phyloP scores from a whole-genome alignment of 2,329 filamentous ascomycete genomes.

The Penicillium olsonii region DNA sequence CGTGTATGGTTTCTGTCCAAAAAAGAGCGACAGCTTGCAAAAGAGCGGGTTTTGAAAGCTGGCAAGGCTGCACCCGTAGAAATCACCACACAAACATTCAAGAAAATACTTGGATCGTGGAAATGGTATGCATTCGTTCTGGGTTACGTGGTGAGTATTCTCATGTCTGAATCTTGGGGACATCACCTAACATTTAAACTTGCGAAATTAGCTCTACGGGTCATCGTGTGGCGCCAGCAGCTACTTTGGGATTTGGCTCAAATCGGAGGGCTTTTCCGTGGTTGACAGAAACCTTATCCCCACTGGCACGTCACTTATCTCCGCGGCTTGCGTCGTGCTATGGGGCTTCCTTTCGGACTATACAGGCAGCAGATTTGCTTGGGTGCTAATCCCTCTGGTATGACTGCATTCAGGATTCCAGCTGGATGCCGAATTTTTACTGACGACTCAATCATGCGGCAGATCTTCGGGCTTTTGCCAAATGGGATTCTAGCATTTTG shows the following conservation, averaged over 20 bases:
- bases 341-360: conserved; percentile 18
- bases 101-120: conserved; percentile 23
- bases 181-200: background rate
- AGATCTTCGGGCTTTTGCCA: conserved; percentile 32
- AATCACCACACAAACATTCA: conserved; percentile 23
- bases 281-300: conserved; percentile 25
- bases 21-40: conserved; percentile 42
- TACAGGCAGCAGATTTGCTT: conserved; percentile 18
- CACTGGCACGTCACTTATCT: conserved; percentile 17
- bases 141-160: conserved; percentile 27
- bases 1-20: conserved; percentile 45
- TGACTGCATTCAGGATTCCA: background rate
- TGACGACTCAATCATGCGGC: background rate
- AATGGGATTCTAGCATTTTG: conserved; percentile 32
- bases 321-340: conserved; percentile 16
- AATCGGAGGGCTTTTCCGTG: conserved; percentile 22
- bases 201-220: conserved; percentile 23
- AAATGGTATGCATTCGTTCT: conserved; percentile 33
- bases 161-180: background rate
- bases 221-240: conserved; percentile 27
- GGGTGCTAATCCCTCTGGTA: conserved; percentile 19
- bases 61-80: conserved; percentile 32
- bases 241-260: conserved; percentile 26
- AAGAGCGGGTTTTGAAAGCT: conserved; percentile 48
- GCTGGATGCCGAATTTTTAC: background rate